These are phyloP conservation scores for Venturia oleaginea DNA, from an alignment of 2,329 filamentous ascomycete genomes.

Conservation along the genomic window DNA sequence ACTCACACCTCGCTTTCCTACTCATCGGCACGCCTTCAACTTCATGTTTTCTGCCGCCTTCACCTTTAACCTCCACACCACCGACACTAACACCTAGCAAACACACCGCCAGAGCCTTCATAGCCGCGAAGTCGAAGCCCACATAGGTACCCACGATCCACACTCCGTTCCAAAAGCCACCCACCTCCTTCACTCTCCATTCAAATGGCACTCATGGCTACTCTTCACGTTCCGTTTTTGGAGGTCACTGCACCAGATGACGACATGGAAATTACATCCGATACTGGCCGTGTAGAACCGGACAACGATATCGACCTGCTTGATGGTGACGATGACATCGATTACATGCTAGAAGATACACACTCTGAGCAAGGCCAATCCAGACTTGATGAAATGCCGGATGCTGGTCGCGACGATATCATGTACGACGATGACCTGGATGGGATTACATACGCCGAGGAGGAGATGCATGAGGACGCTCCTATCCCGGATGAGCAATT, in stretches of 20 bases:
- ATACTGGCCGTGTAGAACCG: conserved; percentile 35
- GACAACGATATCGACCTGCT: conserved; percentile 50
- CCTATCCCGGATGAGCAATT: neutral
- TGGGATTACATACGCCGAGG: conserved; percentile 17
- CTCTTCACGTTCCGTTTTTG: conserved; percentile 16
- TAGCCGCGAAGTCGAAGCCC: neutral
- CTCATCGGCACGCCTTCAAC: conserved; percentile 1
- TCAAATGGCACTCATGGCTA: neutral
- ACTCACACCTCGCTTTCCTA: neutral
- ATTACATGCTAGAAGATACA: conserved; percentile 48
- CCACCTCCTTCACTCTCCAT: conserved; percentile 7
- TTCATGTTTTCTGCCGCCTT: conserved; percentile 2
- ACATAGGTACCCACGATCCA: neutral
- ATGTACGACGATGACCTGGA: conserved; percentile 25
- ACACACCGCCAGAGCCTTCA: neutral
- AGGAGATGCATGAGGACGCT: conserved; percentile 14
- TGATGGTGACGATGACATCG: conserved; percentile 36
- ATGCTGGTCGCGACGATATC: conserved; percentile 25
- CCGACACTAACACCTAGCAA: conserved; percentile 6
- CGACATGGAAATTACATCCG: conserved; percentile 48
- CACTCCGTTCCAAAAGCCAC: neutral
- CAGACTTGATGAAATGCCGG: conserved; percentile 1
- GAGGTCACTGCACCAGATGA: conserved; percentile 34
- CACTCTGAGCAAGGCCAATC: conserved; percentile 20
- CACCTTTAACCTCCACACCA: neutral